These are phyloP conservation scores for Punctularia strigosozonata DNA, from an alignment of 768 basidiomycete species.

Conservation along the genomic window DNA sequence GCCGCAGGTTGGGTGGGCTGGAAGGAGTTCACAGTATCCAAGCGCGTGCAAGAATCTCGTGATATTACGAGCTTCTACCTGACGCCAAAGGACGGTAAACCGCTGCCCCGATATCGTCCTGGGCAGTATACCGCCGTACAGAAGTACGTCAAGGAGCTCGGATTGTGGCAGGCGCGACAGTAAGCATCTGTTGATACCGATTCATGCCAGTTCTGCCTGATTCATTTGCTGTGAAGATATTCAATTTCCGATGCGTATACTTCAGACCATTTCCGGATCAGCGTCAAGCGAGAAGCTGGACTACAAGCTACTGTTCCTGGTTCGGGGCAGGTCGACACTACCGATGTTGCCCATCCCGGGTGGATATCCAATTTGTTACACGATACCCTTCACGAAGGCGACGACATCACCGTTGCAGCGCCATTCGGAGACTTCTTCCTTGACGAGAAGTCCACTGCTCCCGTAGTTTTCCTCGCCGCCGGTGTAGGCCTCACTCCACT, in stretches of 20 bases:
- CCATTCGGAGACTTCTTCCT: slow-evolving; percentile 17
- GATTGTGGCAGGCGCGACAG: slow-evolving; percentile 11
- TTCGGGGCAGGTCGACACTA: slow-evolving; percentile 6
- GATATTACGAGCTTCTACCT: slow-evolving; percentile 15
- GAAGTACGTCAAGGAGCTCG: slow-evolving; percentile 11
- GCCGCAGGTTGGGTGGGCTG: slow-evolving; percentile 11
- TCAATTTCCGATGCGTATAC: slow-evolving; percentile 13
- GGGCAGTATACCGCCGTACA: slow-evolving; percentile 15
- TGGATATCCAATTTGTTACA: slow-evolving; percentile 16
- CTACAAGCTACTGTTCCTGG: slow-evolving; percentile 3
- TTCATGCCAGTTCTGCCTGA: not conserved
- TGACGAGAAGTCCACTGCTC: slow-evolving; percentile 8
- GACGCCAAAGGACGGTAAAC: slow-evolving; percentile 9
- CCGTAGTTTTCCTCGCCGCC: slow-evolving; percentile 15
- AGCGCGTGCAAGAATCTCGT: slow-evolving; percentile 10
- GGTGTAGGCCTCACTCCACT: slow-evolving; percentile 15
- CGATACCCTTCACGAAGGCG: slow-evolving; percentile 11
- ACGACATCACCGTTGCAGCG: slow-evolving; percentile 10
- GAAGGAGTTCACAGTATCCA: slow-evolving; percentile 11
- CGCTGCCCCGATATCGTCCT: slow-evolving; percentile 8
- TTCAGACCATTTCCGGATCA: slow-evolving; percentile 12
- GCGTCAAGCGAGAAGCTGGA: slow-evolving; percentile 14
- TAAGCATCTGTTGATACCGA: not conserved
- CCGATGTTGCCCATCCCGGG: slow-evolving; percentile 10
- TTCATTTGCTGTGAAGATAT: slow-evolving; percentile 5